Percentiles rank a stretch among this genome's conserved stretches.
phyloP scores from a whole-genome alignment of 495 filamentous ascomycete genomes.

The Penicillium chermesinum region DNA sequence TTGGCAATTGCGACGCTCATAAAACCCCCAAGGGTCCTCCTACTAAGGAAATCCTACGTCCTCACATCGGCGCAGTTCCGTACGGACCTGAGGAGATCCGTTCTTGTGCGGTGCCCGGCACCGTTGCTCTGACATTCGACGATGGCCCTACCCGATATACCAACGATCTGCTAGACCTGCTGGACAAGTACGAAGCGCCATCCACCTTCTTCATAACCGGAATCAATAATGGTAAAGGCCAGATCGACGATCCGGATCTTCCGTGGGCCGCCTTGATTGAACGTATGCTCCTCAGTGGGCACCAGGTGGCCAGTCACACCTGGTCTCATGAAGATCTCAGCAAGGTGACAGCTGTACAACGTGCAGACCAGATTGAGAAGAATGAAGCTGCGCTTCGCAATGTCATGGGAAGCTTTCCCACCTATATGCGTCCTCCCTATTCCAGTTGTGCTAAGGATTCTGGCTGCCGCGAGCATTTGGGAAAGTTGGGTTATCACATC shows the following conservation, averaged over 20 bases:
- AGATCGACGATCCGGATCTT: slow-evolving; percentile 56
- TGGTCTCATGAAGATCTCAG: slow-evolving; percentile 77
- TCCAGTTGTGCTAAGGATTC: slow-evolving; percentile 58
- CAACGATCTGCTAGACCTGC: slow-evolving; percentile 59
- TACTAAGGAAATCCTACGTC: slow-evolving; percentile 54
- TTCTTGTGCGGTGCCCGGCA: slow-evolving; percentile 56
- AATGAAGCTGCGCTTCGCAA: slow-evolving; percentile 77
- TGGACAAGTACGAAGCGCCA: slow-evolving; percentile 60
- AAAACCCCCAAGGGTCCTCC: slow-evolving; percentile 55
- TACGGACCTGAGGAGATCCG: slow-evolving; percentile 63
- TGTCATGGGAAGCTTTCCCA: slow-evolving; percentile 74
- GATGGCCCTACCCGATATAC: slow-evolving; percentile 73
- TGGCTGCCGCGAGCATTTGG: slow-evolving; percentile 56
- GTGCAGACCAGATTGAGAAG: slow-evolving; percentile 65
- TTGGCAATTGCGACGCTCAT: slow-evolving; percentile 65
- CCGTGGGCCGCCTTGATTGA: slow-evolving; percentile 58
- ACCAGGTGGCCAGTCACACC: slow-evolving; percentile 80
- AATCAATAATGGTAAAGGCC: slow-evolving; percentile 66
- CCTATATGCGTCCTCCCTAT: slow-evolving; percentile 83
- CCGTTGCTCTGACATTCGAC: slow-evolving; percentile 72
- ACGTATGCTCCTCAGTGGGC: slow-evolving; percentile 65
- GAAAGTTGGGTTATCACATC: slow-evolving; percentile 68
- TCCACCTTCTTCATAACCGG: slow-evolving; percentile 80
- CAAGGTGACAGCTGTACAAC: slow-evolving; percentile 49
- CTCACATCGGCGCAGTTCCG: slow-evolving; percentile 50